A percentile compares a stretch with the other conserved stretches of the same genome.
Conservation (phyloP, 306 rosid genomes). For the Astragalus membranaceus region DNA sequence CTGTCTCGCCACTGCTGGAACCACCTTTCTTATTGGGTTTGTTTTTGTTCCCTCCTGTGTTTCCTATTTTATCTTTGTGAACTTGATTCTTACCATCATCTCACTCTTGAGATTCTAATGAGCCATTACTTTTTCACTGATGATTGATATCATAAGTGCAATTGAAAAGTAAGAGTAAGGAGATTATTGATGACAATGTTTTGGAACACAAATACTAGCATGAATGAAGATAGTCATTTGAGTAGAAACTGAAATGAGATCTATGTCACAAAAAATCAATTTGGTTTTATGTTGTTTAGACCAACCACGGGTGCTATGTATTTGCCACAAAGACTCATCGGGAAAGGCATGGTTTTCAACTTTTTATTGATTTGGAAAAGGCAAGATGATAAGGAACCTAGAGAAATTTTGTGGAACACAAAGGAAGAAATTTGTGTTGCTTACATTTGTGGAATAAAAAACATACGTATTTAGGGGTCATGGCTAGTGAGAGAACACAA, state of each 20-base stretch:
- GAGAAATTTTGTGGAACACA: background rate
- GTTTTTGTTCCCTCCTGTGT: slow-evolving; percentile 13
- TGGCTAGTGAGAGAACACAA: background rate
- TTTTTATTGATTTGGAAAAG: background rate
- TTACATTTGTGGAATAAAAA: background rate
- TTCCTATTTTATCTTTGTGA: background rate
- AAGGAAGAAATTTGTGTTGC: background rate
- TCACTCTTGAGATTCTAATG: background rate
- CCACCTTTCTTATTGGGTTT: slow-evolving; percentile 78
- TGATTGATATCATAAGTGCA: background rate
- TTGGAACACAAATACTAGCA: background rate
- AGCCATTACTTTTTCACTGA: background rate
- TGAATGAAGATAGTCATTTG: background rate
- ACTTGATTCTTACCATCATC: background rate
- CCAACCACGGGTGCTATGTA: background rate
- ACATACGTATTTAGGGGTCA: background rate
- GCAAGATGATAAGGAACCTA: background rate
- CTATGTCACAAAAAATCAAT: background rate
- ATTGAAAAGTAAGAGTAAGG: background rate
- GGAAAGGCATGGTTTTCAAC: background rate
- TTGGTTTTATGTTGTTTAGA: background rate
- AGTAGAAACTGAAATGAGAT: background rate
- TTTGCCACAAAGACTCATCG: background rate
- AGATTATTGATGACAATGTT: background rate
- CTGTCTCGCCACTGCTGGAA: slow-evolving; percentile 88